These are phyloP conservation scores for Ophiostoma himal-ulmi DNA, from an alignment of 2,329 filamentous ascomycete genomes.

Conservation along the genomic window DNA sequence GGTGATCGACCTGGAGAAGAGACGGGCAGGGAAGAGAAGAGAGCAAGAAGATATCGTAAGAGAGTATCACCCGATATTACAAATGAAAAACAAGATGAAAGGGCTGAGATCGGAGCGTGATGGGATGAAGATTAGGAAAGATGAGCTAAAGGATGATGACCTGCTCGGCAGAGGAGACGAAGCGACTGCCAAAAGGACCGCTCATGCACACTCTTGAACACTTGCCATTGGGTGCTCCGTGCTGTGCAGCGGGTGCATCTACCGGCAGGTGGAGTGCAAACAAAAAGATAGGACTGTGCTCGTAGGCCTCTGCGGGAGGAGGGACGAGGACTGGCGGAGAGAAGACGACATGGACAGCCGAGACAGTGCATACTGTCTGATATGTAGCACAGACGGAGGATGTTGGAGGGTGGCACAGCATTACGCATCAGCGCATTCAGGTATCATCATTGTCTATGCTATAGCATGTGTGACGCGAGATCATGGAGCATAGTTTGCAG, in stretches of 20 bases:
- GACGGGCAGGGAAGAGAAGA: neutral
- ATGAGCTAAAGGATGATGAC: no score
- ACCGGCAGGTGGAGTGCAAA: neutral
- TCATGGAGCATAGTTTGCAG: neutral
- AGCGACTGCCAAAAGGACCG: neutral
- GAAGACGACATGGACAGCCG: neutral
- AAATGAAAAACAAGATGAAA: no score
- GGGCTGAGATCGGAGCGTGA: no score
- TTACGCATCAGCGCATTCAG: neutral
- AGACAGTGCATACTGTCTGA: constrained; percentile 13
- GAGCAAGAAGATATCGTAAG: neutral
- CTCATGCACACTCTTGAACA: constrained; percentile 8
- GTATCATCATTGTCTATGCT: no score
- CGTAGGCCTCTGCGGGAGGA: no score
- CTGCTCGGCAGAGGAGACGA: neutral
- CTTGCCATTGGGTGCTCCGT: constrained; percentile 17
- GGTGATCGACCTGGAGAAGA: neutral
- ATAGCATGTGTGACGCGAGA: neutral
- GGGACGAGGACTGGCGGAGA: neutral
- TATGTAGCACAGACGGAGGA: neutral
- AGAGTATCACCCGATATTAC: neutral
- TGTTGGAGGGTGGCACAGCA: neutral
- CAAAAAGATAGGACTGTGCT: neutral
- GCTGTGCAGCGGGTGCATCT: constrained; percentile 19
- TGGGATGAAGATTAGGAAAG: no score